These are phyloP conservation scores for Vanderwaltozyma tropicalis DNA, from an alignment of 805 yeast genomes.

Conservation along the genomic window DNA sequence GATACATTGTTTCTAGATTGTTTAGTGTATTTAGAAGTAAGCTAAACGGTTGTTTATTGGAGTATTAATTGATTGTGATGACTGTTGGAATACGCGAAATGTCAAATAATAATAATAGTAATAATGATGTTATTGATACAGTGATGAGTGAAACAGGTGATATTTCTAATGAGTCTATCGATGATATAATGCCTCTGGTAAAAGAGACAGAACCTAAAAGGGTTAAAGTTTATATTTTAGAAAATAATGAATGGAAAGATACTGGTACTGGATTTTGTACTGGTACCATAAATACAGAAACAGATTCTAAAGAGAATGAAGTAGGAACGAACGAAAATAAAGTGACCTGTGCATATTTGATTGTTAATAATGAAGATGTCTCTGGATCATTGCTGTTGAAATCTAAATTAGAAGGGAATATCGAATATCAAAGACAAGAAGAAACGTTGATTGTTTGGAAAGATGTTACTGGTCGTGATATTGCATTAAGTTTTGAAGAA, in stretches of 20 bases:
- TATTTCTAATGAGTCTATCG: constrained; percentile 1
- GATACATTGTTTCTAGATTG: too few species aligned
- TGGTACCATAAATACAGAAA: constrained; percentile 43
- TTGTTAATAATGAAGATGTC: constrained; percentile 64
- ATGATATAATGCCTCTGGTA: neutral
- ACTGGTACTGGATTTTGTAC: constrained; percentile 85
- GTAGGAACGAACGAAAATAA: constrained; percentile 16
- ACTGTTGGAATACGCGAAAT: neutral
- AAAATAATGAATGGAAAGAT: constrained; percentile 80
- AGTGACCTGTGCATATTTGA: constrained; percentile 39
- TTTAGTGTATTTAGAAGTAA: too few species aligned
- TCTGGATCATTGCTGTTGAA: constrained; percentile 48
- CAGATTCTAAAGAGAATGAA: constrained; percentile 6
- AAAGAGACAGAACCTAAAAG: constrained; percentile 44
- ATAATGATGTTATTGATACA: neutral
- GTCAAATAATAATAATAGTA: neutral
- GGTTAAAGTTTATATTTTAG: constrained; percentile 82
- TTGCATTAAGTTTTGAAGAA: constrained; percentile 88
- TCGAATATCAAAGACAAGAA: constrained; percentile 86
- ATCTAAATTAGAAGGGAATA: constrained; percentile 59
- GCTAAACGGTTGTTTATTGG: too few species aligned
- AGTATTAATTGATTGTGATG: too few species aligned
- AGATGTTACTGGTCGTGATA: constrained; percentile 56
- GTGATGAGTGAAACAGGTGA: too few species aligned
- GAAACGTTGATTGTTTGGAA: constrained; percentile 94